These are phyloP conservation scores for Fraxinus americana DNA, from an alignment of 257 asterid species.

Conservation along the genomic window DNA sequence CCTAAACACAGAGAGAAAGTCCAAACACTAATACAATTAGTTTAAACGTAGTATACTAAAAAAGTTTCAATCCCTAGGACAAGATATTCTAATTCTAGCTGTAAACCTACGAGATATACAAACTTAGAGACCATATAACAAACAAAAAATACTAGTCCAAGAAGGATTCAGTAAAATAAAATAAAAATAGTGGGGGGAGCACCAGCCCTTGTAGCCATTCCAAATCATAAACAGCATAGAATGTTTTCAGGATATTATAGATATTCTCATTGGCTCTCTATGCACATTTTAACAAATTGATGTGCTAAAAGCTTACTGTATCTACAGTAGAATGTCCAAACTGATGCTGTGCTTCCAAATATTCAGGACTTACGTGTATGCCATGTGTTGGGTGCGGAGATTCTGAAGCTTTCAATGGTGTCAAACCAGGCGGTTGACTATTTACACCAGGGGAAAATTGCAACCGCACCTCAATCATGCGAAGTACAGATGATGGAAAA, in stretches of 20 bases:
- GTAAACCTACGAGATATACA: too few relatives aligned
- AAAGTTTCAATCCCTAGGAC: neutral
- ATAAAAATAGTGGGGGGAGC: too few relatives aligned
- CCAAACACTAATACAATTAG: neutral
- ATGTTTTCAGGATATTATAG: neutral
- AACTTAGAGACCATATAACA: too few relatives aligned
- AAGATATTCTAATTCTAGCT: neutral
- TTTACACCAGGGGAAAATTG: constrained; percentile 57
- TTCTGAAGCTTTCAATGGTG: constrained; percentile 63
- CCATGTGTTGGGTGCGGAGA: constrained; percentile 79
- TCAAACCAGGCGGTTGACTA: constrained; percentile 61
- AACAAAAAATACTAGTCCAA: too few relatives aligned
- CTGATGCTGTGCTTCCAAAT: constrained; percentile 72
- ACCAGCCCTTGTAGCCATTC: too few relatives aligned
- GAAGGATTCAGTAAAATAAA: too few relatives aligned
- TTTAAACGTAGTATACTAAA: too few relatives aligned
- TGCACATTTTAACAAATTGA: neutral
- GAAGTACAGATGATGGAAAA: constrained; percentile 72
- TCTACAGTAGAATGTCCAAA: constrained; percentile 57
- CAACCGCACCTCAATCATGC: constrained; percentile 66
- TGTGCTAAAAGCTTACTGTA: constrained; percentile 47
- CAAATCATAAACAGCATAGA: neutral
- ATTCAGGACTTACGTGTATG: constrained; percentile 87
- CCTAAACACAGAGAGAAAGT: neutral
- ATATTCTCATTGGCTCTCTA: too few relatives aligned